Conservation (phyloP, 768 basidiomycete genomes). For the Coprinopsis marcescibilis region DNA sequence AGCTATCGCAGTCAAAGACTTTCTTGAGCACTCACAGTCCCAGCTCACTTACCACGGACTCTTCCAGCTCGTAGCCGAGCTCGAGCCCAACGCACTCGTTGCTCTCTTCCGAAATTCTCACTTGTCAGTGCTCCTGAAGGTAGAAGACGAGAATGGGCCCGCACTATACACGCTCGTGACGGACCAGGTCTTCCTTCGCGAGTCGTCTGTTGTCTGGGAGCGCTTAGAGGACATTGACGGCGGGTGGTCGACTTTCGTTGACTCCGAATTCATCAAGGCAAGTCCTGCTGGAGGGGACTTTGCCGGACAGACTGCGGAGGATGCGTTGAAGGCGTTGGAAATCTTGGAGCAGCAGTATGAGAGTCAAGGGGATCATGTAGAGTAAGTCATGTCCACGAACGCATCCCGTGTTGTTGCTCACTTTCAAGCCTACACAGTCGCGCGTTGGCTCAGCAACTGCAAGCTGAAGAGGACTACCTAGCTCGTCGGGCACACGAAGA, state of each 20-base stretch:
- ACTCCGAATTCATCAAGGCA: constrained; percentile 57
- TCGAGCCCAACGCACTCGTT: constrained; percentile 50
- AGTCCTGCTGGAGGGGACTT: constrained; percentile 77
- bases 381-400: constrained; percentile 43
- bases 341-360: constrained; percentile 32
- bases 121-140: constrained; percentile 78
- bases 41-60: constrained; percentile 88
- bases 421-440: constrained; percentile 34
- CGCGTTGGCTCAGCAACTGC: constrained; percentile 69
- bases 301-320: constrained; percentile 66
- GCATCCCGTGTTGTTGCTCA: neutral
- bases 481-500: constrained; percentile 34
- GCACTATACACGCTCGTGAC: constrained; percentile 81
- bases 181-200: constrained; percentile 73
- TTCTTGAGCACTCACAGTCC: constrained; percentile 66
- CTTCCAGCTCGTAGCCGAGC: constrained; percentile 67
- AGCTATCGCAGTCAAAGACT: constrained; percentile 66
- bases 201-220: constrained; percentile 86
- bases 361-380: constrained; percentile 34
- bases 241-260: constrained; percentile 69
- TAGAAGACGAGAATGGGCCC: constrained; percentile 22
- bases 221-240: constrained; percentile 86
- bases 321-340: constrained; percentile 46
- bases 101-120: constrained; percentile 91
- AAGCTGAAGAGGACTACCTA: constrained; percentile 70